Percentiles rank a stretch among this genome's conserved stretches.
Conservation (phyloP, 2,329 filamentous ascomycete genomes). For the Talaromyces sp. region DNA sequence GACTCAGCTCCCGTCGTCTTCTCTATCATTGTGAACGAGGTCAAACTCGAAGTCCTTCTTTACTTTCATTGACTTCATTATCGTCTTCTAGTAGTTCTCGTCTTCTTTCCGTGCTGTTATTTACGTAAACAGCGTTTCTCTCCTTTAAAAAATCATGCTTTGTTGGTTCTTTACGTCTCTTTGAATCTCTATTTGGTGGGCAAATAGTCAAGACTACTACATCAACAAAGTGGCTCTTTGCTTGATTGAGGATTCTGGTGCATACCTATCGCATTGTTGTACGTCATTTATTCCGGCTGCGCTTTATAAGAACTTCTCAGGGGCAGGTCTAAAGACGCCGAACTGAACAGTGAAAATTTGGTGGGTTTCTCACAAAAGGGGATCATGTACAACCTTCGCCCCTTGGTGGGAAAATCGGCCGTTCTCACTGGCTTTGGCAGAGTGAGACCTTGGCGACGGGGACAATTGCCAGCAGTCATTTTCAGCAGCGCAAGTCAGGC, state of each 20-base stretch:
- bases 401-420: conserved; percentile 6
- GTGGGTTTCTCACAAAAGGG: not conserved
- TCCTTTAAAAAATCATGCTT: not conserved
- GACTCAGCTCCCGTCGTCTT: not conserved
- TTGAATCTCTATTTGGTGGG: not conserved
- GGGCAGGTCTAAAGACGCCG: not conserved
- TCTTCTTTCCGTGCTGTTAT: not conserved
- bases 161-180: not conserved
- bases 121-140: not conserved
- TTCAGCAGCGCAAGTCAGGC: conserved; percentile 10
- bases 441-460: not conserved
- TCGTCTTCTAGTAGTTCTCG: not conserved
- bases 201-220: not conserved
- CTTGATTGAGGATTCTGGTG: not conserved
- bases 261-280: not conserved
- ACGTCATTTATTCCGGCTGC: not conserved
- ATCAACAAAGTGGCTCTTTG: not conserved
- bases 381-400: not conserved
- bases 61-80: not conserved
- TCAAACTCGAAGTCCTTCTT: not conserved
- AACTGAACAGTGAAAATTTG: not conserved
- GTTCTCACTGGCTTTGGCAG: not conserved
- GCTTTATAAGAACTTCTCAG: not conserved
- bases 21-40: not conserved
- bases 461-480: not conserved